These are phyloP conservation scores for Castanea crenata DNA, from an alignment of 306 rosid species.

Conservation along the genomic window DNA sequence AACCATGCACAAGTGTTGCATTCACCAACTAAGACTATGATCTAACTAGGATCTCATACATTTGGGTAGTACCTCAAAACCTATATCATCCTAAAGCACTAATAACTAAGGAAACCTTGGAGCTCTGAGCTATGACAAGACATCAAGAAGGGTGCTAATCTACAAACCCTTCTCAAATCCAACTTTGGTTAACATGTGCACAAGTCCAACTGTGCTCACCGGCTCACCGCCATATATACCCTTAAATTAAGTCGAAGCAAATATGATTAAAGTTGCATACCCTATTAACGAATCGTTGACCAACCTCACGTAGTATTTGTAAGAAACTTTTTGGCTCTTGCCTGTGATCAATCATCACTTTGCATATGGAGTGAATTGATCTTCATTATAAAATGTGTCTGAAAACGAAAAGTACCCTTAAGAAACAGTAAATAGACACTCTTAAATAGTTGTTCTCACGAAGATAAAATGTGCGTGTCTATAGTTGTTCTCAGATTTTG, in stretches of 20 bases:
- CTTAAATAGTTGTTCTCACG: too few species aligned
- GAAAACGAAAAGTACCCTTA: too few species aligned
- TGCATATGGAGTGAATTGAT: too few species aligned
- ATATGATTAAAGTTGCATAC: constrained; percentile 22
- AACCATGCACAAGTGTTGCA: not conserved
- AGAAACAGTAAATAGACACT: too few species aligned
- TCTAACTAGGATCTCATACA: too few species aligned
- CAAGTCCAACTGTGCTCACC: not conserved
- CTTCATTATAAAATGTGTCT: too few species aligned
- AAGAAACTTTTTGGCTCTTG: not conserved
- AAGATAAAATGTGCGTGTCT: too few species aligned
- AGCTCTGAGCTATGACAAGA: not conserved
- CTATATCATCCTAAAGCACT: not conserved
- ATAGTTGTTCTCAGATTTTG: too few species aligned
- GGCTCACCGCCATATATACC: too few species aligned
- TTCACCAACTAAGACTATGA: not conserved
- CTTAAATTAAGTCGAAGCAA: not conserved
- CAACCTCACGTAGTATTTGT: constrained; percentile 78
- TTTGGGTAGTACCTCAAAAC: not conserved
- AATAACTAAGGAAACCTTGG: not conserved
- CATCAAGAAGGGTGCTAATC: not conserved
- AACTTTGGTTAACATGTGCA: not conserved
- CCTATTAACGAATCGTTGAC: constrained; percentile 55
- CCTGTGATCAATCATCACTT: too few species aligned
- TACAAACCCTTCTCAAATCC: not conserved